Percentiles rank a stretch among this genome's conserved stretches.
These are phyloP conservation scores for Platismatia glauca DNA, from an alignment of 495 filamentous ascomycete species.

Conservation along the genomic window DNA sequence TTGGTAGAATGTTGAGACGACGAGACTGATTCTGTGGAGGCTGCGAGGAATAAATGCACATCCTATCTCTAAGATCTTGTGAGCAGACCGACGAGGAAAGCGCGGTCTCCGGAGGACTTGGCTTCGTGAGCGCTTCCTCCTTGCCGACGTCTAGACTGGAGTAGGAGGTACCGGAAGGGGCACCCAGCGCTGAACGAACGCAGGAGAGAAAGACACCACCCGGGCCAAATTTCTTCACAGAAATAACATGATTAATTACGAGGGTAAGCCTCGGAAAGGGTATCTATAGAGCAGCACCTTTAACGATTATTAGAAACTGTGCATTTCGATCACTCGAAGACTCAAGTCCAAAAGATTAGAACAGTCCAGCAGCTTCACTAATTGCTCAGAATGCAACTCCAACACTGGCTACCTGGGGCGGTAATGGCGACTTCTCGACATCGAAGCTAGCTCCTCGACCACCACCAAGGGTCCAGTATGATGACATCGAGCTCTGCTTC, in stretches of 20 bases:
- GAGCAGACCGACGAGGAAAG: neutral
- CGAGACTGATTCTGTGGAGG: neutral
- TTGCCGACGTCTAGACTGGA: neutral
- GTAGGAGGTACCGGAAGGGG: neutral
- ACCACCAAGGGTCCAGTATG: conserved; percentile 7
- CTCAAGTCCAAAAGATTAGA: neutral
- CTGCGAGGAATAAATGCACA: neutral
- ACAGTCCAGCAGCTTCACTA: neutral
- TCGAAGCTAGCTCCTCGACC: neutral
- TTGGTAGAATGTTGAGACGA: neutral
- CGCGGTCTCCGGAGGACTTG: neutral
- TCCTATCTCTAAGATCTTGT: neutral
- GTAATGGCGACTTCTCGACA: conserved; percentile 5
- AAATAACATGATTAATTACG: neutral
- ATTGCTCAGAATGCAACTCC: conserved; percentile 12
- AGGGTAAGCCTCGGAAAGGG: conserved; percentile 15
- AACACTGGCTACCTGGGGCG: conserved; percentile 4
- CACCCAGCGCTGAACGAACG: neutral
- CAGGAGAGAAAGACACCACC: too few species aligned
- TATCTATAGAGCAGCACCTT: conserved; percentile 11
- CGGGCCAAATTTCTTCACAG: too few species aligned
- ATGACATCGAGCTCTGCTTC: conserved; percentile 13
- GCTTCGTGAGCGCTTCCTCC: neutral
- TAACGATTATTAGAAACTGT: neutral
- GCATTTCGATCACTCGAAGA: neutral